phyloP scores from a whole-genome alignment of 768 basidiomycete species.

The Lactarius pseudohatsudake region DNA sequence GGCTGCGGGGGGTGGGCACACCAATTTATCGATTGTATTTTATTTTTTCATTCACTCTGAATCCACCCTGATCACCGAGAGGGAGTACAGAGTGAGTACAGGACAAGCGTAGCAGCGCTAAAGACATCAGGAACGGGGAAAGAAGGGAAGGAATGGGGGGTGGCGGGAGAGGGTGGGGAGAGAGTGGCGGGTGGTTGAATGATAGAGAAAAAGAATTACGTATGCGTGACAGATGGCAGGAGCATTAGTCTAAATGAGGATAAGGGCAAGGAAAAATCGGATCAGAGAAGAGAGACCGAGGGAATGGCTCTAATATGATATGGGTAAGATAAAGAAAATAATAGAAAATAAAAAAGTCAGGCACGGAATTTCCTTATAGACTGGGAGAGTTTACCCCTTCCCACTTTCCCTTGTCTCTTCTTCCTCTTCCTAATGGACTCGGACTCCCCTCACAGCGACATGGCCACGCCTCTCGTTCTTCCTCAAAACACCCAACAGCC shows the following conservation, averaged over 20 bases:
- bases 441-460: slow-evolving; percentile 23
- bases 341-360: slow-evolving; percentile 13
- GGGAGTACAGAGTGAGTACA: not conserved
- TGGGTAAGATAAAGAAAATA: slow-evolving; percentile 10
- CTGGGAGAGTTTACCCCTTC: slow-evolving; percentile 1
- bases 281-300: slow-evolving; percentile 6
- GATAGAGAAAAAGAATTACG: slow-evolving; percentile 11
- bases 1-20: not conserved
- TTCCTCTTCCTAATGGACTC: slow-evolving; percentile 20
- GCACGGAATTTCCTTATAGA: slow-evolving; percentile 28
- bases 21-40: not conserved
- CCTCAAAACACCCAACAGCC: slow-evolving; percentile 23
- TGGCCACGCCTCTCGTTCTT: slow-evolving; percentile 19
- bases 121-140: slow-evolving; percentile 18
- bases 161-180: not conserved
- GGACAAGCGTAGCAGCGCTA: not conserved
- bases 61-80: not conserved
- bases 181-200: slow-evolving; percentile 1
- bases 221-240: slow-evolving; percentile 11
- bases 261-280: slow-evolving; percentile 27
- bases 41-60: no score
- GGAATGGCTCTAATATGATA: not conserved
- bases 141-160: not conserved
- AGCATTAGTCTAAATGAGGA: slow-evolving; percentile 25
- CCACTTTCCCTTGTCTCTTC: not conserved